Evolutionary conservation across 2,329 filamentous ascomycete genomes (phyloP), one percentile per base, ranked within the genome.

Genomic region (Colletotrichum sublineola): DNA sequence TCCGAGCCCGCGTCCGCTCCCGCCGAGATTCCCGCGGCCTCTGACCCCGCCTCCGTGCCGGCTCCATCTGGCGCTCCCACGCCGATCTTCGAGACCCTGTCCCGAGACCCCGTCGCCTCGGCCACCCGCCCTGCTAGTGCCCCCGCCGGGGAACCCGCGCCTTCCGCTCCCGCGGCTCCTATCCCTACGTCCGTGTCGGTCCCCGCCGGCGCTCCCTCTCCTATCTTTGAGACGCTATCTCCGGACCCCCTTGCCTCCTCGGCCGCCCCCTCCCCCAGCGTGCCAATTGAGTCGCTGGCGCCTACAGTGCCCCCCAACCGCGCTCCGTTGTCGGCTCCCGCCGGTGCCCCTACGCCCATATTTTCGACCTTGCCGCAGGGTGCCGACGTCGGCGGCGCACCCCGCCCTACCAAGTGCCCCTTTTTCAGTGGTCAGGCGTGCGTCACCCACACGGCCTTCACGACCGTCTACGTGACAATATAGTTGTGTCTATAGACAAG

Each of bases 391-490:
- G 11, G 53, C 33, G 20, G 20, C 53, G 53, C 9, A 3, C 65
- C 69, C 38, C 31, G 46, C 20, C 65, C 69, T 1, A 72, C 69
- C 5, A 11, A 52, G 3, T 57, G 63, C 38, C 38, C 52, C 11
- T 18, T 24, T 6, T 55, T 42, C 1, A 40, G 56, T 52, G 57
- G 57, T 58, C 29, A 61, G 18, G 29, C 24, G 0, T 68, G 69
- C 65, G 44, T 29, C 65, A 63, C 53, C 20, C 53, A 31, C 38
- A 72, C 65, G 24, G 48, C 38, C 31, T n/a, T 63, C 60, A 29
- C 48, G 40, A 72, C 69, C 60, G 53, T 72, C 31, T 68, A 64
- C 15, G 53, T 72, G 20, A 72, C 65, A 5, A 50, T 52, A 38
- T 50, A 64, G 29, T 31, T 18, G 42, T 62, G 24, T 15, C 9